Evolutionary conservation across 768 basidiomycete species (phyloP).

Genomic region (Hypholoma fasciculare): DNA sequence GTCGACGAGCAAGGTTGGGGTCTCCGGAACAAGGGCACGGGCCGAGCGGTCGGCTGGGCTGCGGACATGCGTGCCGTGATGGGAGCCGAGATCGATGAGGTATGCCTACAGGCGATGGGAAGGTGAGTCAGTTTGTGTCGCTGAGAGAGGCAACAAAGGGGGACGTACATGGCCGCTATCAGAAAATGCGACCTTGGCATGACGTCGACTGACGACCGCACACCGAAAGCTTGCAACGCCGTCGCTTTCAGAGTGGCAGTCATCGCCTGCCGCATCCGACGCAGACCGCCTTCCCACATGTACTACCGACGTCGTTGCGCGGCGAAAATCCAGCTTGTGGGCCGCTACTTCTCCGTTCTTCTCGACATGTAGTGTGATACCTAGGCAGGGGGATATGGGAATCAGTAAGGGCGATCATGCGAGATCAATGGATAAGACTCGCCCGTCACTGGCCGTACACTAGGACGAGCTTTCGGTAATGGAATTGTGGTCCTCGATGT

Average conservation of each 20-base stretch:
- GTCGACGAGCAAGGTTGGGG: slow-evolving; percentile 56
- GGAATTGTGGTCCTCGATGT: slow-evolving; percentile 29
- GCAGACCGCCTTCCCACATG: slow-evolving; percentile 71
- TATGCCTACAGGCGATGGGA: slow-evolving; percentile 52
- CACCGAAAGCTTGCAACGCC: slow-evolving; percentile 69
- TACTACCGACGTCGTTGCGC: slow-evolving; percentile 48
- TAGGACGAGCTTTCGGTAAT: slow-evolving; percentile 15
- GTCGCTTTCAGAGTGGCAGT: slow-evolving; percentile 37
- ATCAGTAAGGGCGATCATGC: slow-evolving; percentile 17
- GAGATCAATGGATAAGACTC: slow-evolving; percentile 22
- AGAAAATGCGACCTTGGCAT: slow-evolving; percentile 76
- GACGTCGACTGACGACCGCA: slow-evolving; percentile 76
- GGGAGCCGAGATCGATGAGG: slow-evolving; percentile 69
- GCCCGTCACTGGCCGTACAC: slow-evolving; percentile 42
- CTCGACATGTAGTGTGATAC: slow-evolving; percentile 60
- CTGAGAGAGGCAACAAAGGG: slow-evolving; percentile 8
- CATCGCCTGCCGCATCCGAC: slow-evolving; percentile 37
- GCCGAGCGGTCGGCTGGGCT: slow-evolving; percentile 50
- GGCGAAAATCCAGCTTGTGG: slow-evolving; percentile 52
- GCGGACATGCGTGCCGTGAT: slow-evolving; percentile 74
- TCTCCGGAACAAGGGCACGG: slow-evolving; percentile 52
- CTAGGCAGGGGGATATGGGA: slow-evolving; percentile 33
- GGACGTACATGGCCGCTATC: slow-evolving; percentile 65
- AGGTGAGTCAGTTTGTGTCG: slow-evolving; percentile 18
- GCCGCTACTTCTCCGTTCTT: slow-evolving; percentile 44